phyloP scores from a whole-genome alignment of 2,329 filamentous ascomycete genomes.

The Colletotrichum shisoi region DNA sequence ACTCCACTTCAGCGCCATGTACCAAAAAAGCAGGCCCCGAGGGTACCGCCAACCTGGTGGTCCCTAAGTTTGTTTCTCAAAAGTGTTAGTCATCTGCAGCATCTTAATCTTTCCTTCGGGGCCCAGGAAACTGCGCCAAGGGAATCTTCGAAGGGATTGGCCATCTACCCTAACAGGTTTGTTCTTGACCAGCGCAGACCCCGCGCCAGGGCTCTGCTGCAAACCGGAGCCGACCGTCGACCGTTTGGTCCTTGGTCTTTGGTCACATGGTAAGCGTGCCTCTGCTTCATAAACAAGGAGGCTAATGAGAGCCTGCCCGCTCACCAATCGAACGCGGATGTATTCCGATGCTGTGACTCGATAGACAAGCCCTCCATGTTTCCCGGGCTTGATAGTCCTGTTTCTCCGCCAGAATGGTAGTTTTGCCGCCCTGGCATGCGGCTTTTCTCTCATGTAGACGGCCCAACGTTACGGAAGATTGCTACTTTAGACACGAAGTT shows the following conservation, averaged over 20 bases:
- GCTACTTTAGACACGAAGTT: no score
- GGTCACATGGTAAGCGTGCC: not conserved
- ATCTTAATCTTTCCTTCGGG: not conserved
- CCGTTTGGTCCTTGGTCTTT: not conserved
- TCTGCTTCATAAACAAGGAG: not conserved
- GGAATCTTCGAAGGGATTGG: slow-evolving; percentile 8
- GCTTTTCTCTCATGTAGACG: not conserved
- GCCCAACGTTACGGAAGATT: not conserved
- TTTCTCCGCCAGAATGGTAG: slow-evolving; percentile 3
- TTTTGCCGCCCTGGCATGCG: not conserved
- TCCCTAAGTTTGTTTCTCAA: slow-evolving; percentile 23
- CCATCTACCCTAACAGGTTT: not conserved
- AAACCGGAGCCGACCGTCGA: slow-evolving; percentile 16
- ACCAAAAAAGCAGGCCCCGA: slow-evolving; percentile 20
- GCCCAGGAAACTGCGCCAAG: slow-evolving; percentile 3
- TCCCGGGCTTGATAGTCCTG: not conserved
- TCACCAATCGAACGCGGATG: slow-evolving; percentile 11
- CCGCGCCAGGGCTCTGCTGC: slow-evolving; percentile 8
- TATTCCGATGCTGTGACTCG: slow-evolving; percentile 17
- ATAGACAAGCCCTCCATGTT: slow-evolving; percentile 4
- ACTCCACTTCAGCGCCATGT: slow-evolving; percentile 25
- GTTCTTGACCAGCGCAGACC: slow-evolving; percentile 16
- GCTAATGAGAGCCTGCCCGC: not conserved
- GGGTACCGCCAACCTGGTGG: slow-evolving; percentile 35
- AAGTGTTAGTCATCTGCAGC: slow-evolving; percentile 17